phyloP scores from a whole-genome alignment of 179 eudicot genomes.

The Beta corolliflora region DNA sequence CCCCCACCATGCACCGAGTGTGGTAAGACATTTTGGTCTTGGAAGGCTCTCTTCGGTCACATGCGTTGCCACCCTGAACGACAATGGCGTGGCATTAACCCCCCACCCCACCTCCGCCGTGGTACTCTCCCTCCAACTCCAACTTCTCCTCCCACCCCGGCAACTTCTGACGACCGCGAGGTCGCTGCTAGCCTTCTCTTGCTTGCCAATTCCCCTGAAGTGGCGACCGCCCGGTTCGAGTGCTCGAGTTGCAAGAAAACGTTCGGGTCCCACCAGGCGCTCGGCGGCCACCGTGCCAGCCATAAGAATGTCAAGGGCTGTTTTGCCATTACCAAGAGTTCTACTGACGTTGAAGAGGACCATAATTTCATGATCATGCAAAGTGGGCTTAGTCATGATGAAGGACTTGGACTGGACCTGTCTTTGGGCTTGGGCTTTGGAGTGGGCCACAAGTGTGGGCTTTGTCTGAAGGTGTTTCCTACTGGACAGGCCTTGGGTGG shows the following conservation, averaged over 20 bases:
- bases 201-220: constrained; percentile 37
- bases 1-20: constrained; percentile 88
- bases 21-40: constrained; percentile 80
- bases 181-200: constrained; percentile 63
- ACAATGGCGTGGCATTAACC: constrained; percentile 92
- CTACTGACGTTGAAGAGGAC: constrained; percentile 26
- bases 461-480: constrained; percentile 69
- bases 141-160: neutral
- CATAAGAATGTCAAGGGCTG: constrained; percentile 91
- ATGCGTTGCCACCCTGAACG: constrained; percentile 99
- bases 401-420: constrained; percentile 10
- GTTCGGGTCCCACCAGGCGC: constrained; percentile 76
- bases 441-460: constrained; percentile 53
- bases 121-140: neutral
- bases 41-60: constrained; percentile 92
- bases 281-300: constrained; percentile 89
- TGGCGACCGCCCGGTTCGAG: constrained; percentile 38
- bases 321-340: constrained; percentile 47
- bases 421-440: constrained; percentile 32
- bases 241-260: constrained; percentile 86
- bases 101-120: constrained; percentile 59
- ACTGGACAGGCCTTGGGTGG: constrained; percentile 91
- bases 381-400: neutral
- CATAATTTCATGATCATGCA: constrained; percentile 11
- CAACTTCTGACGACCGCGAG: constrained; percentile 48